Percentiles rank a stretch among this genome's conserved stretches.
These are phyloP conservation scores for Protomyces pachydermus DNA, from an alignment of 1,139 yeast species.

Conservation along the genomic window DNA sequence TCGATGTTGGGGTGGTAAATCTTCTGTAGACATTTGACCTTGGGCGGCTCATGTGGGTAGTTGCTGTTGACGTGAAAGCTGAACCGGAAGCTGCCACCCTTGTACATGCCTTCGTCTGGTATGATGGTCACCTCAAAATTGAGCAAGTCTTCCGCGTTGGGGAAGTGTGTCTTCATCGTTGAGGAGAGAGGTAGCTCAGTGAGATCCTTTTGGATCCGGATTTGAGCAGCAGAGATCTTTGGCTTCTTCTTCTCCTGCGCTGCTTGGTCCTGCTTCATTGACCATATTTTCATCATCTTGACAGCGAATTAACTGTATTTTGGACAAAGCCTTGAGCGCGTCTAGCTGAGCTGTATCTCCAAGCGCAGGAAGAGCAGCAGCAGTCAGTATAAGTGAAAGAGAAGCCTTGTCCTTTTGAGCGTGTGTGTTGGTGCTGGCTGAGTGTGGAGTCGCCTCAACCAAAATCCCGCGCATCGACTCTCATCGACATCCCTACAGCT, in stretches of 20 bases:
- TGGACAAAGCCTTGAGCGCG: background rate
- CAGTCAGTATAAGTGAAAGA: background rate
- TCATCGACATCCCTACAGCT: too few relatives aligned
- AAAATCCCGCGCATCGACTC: too few relatives aligned
- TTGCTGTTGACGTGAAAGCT: constrained; percentile 58
- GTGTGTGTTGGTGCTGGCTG: too few relatives aligned
- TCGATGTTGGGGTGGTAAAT: constrained; percentile 95
- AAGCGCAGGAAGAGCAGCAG: background rate
- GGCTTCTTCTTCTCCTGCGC: constrained; percentile 40
- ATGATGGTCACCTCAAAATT: constrained; percentile 54
- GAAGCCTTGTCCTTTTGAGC: too few relatives aligned
- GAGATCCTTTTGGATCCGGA: constrained; percentile 52
- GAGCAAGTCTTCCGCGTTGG: constrained; percentile 56
- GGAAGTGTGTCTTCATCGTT: constrained; percentile 54
- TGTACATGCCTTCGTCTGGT: constrained; percentile 74
- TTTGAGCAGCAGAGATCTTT: constrained; percentile 47
- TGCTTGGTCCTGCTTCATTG: constrained; percentile 28
- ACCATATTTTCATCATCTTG: constrained; percentile 28
- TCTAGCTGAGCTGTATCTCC: background rate
- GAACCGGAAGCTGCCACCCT: constrained; percentile 64
- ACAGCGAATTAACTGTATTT: background rate
- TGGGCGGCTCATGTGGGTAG: constrained; percentile 92
- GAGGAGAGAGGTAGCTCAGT: constrained; percentile 65
- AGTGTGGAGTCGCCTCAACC: too few relatives aligned
- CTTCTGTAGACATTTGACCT: constrained; percentile 42